phyloP scores from a whole-genome alignment of 2,329 filamentous ascomycete species.

The Aureobasidium melanogenum region DNA sequence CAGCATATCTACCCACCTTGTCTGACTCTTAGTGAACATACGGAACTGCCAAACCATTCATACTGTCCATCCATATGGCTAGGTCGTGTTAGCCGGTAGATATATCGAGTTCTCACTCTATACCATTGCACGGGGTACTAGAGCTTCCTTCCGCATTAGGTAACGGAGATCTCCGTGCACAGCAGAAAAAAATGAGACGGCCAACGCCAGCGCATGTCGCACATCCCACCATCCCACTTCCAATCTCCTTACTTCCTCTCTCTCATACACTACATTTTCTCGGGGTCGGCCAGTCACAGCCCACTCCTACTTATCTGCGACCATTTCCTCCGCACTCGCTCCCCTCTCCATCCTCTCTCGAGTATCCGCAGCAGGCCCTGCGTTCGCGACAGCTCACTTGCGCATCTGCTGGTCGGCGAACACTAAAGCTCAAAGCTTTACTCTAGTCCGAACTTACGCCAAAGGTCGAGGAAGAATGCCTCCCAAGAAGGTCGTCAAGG shows the following conservation, averaged over 20 bases:
- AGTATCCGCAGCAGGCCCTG: constrained; percentile 27
- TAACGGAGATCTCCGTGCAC: background rate
- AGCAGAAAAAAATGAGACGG: constrained; percentile 4
- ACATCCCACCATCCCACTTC: constrained; percentile 5
- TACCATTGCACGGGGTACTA: background rate
- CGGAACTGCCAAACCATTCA: background rate
- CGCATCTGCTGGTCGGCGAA: constrained; percentile 12
- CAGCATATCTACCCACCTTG: background rate
- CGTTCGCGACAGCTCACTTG: constrained; percentile 17
- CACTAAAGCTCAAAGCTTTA: constrained; percentile 13
- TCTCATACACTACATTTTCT: background rate
- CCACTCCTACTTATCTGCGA: constrained; percentile 19
- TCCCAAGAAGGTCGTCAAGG: constrained; percentile 84
- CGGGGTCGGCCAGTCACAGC: constrained; percentile 22
- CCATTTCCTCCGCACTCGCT: constrained; percentile 21
- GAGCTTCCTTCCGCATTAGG: background rate
- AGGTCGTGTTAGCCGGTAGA: background rate
- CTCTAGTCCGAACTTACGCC: constrained; percentile 39
- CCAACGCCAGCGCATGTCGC: background rate
- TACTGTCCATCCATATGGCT: background rate
- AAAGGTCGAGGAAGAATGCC: constrained; percentile 63
- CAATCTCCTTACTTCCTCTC: background rate
- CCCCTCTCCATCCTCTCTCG: constrained; percentile 17
- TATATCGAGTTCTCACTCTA: background rate
- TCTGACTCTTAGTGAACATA: too few species aligned